Evolutionary conservation across 495 filamentous ascomycete genomes (phyloP).

Genomic region (Penicillium silybi): DNA sequence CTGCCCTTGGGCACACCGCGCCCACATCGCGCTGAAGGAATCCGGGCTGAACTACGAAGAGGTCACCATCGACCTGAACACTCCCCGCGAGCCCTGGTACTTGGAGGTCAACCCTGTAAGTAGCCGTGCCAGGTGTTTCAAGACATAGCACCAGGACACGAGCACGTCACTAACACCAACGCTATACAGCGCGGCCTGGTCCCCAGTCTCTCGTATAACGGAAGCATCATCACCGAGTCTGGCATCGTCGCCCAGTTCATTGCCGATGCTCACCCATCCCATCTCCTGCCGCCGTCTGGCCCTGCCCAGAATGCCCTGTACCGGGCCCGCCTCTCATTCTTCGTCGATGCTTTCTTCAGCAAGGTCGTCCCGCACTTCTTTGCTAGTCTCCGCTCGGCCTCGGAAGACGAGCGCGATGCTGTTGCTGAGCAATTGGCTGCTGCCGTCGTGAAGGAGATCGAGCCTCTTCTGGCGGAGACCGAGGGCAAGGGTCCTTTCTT

Average conservation of each 20-base stretch:
- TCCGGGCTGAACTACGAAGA: constrained; percentile 71
- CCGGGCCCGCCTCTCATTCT: constrained; percentile 70
- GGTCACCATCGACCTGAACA: constrained; percentile 70
- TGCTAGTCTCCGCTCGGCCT: constrained; percentile 35
- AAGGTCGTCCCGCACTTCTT: constrained; percentile 54
- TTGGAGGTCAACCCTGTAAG: constrained; percentile 74
- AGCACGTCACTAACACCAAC: constrained; percentile 1
- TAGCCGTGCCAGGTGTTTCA: background rate
- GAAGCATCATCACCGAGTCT: constrained; percentile 69
- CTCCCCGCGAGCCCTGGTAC: constrained; percentile 77
- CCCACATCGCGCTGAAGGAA: constrained; percentile 71
- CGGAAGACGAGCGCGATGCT: constrained; percentile 35
- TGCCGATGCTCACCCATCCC: constrained; percentile 52
- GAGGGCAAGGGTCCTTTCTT: constrained; percentile 70
- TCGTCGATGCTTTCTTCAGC: constrained; percentile 67
- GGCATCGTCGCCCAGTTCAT: constrained; percentile 75
- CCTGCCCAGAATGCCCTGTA: constrained; percentile 42
- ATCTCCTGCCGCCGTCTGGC: constrained; percentile 38
- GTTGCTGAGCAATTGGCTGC: constrained; percentile 38
- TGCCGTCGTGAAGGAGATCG: constrained; percentile 66
- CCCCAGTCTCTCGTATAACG: constrained; percentile 66
- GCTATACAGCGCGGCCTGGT: constrained; percentile 63
- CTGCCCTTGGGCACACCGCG: constrained; percentile 83
- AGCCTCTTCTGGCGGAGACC: constrained; percentile 53
- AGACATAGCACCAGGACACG: background rate